These are phyloP conservation scores for Mitragyna speciosa DNA, from an alignment of 257 asterid species.

Conservation along the genomic window DNA sequence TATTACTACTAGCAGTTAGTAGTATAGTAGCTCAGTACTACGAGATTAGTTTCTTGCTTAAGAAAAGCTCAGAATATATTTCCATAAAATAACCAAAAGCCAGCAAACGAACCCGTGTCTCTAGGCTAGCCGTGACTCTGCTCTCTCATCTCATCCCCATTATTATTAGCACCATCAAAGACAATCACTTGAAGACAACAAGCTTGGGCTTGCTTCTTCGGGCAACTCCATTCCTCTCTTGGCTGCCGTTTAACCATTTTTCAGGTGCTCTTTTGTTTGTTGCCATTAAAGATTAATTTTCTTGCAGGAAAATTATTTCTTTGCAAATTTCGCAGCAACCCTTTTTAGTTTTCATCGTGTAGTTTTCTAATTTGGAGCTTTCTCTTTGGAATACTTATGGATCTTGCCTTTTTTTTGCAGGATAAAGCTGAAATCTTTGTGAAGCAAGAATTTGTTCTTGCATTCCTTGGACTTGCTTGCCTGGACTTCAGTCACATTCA, in stretches of 20 bases:
- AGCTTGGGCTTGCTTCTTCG: conserved; percentile 17
- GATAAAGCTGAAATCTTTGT: not conserved
- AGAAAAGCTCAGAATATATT: too few species aligned
- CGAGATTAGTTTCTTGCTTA: too few species aligned
- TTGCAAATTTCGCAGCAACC: not conserved
- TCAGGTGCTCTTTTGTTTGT: conserved; percentile 14
- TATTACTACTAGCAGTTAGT: too few species aligned
- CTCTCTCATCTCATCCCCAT: not conserved
- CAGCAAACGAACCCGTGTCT: not conserved
- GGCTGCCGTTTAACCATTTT: not conserved
- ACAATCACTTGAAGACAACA: conserved; percentile 36
- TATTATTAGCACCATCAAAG: not conserved
- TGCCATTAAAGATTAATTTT: not conserved
- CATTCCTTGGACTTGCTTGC: conserved; percentile 29
- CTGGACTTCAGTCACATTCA: conserved; percentile 14
- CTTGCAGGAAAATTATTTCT: conserved; percentile 16
- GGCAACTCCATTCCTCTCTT: conserved; percentile 22
- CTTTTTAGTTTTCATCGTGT: conserved; percentile 6
- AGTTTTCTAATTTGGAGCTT: conserved; percentile 36
- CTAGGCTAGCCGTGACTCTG: not conserved
- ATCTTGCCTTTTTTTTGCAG: not conserved
- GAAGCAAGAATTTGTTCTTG: not conserved
- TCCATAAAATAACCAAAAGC: not conserved
- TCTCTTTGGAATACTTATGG: conserved; percentile 31
- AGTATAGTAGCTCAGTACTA: too few species aligned